phyloP scores from a whole-genome alignment of 371 early-diverging fungal species.

The Parasitella parasitica region DNA sequence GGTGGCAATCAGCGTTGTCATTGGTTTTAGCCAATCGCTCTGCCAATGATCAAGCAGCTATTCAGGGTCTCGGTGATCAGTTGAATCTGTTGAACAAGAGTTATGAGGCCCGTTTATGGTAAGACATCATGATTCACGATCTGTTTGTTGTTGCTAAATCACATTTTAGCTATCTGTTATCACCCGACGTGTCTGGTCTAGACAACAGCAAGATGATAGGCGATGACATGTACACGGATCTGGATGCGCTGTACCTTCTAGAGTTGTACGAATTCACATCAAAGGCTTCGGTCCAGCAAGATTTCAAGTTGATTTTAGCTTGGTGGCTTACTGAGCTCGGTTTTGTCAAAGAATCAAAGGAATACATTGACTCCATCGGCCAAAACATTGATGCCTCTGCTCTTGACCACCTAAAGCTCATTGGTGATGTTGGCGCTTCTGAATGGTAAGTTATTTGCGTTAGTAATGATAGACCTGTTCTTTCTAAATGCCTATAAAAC shows the following conservation, averaged over 20 bases:
- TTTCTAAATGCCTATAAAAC: background rate
- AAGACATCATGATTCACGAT: slow-evolving; percentile 23
- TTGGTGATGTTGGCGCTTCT: background rate
- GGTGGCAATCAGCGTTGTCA: slow-evolving; percentile 69
- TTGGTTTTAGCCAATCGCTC: slow-evolving; percentile 85
- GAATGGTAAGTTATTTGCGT: background rate
- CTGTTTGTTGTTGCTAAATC: background rate
- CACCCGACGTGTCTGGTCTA: slow-evolving; percentile 58
- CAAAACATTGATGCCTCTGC: slow-evolving; percentile 39
- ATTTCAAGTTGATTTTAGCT: slow-evolving; percentile 81
- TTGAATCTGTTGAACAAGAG: slow-evolving; percentile 34
- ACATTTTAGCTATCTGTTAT: slow-evolving; percentile 60
- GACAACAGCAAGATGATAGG: slow-evolving; percentile 55
- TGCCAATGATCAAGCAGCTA: slow-evolving; percentile 65
- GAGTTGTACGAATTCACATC: slow-evolving; percentile 82
- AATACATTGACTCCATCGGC: slow-evolving; percentile 75
- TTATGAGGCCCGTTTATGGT: slow-evolving; percentile 76
- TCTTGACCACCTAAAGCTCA: background rate
- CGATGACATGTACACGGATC: slow-evolving; percentile 53
- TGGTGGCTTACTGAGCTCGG: slow-evolving; percentile 83
- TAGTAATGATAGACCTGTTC: background rate
- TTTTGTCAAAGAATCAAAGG: slow-evolving; percentile 63
- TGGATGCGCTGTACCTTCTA: slow-evolving; percentile 65
- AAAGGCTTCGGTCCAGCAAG: slow-evolving; percentile 61
- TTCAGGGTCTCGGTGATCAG: slow-evolving; percentile 76